phyloP scores from a whole-genome alignment of 306 rosid species.

The Castanospermum australe region DNA sequence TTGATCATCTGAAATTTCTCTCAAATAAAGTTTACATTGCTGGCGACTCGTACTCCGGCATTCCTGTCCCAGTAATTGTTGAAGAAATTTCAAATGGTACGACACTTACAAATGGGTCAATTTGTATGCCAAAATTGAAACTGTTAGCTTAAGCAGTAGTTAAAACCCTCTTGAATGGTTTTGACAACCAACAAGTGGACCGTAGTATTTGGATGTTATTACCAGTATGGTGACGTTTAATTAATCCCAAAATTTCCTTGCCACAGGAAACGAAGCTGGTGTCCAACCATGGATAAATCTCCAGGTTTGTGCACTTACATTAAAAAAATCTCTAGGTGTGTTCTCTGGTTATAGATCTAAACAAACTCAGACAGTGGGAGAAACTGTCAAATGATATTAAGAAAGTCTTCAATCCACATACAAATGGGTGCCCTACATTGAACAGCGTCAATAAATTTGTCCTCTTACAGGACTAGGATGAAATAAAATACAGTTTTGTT shows the following conservation, averaged over 20 bases:
- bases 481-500: background rate
- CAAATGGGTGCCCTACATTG: background rate
- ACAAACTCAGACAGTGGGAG: background rate
- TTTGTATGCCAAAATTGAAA: background rate
- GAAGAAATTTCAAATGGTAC: conserved; percentile 49
- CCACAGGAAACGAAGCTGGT: conserved; percentile 46
- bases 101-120: background rate
- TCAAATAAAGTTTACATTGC: conserved; percentile 43
- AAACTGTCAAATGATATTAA: background rate
- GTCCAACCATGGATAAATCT: conserved; percentile 40
- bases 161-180: background rate
- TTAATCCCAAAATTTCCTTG: background rate
- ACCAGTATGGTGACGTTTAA: background rate
- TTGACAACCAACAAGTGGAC: background rate
- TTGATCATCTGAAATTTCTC: conserved; percentile 49
- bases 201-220: background rate
- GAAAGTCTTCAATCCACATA: background rate
- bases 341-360: background rate
- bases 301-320: conserved; percentile 27
- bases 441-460: background rate
- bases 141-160: background rate
- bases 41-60: conserved; percentile 59
- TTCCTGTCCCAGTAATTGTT: conserved; percentile 36
- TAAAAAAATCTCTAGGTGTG: background rate
- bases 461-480: background rate